These are phyloP conservation scores for Nannochloropsis gaditana DNA, from an alignment of 108 stramenopile genomes.

Conservation along the genomic window DNA sequence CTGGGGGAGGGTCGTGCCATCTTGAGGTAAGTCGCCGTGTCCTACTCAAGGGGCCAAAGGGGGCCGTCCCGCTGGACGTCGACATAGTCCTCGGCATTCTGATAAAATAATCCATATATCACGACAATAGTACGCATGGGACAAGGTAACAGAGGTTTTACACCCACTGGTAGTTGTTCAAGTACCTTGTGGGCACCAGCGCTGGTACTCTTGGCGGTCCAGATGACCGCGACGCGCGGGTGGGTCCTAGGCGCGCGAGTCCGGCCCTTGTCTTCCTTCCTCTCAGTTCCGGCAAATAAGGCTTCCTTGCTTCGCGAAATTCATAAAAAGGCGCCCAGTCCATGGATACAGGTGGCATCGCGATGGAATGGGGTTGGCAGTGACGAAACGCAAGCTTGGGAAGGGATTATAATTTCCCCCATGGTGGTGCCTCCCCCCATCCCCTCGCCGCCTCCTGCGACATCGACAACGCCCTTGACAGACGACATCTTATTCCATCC, in stretches of 20 bases:
- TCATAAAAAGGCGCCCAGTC: no score
- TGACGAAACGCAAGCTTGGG: neutral
- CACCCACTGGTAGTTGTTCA: neutral
- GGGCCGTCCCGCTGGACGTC: no score
- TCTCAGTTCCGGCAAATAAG: neutral
- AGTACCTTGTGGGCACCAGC: neutral
- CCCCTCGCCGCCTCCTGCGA: neutral
- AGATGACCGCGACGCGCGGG: neutral
- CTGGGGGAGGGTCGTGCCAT: no score
- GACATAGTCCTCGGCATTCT: no score
- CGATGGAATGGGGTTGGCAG: neutral
- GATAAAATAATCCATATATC: no score
- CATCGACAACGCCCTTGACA: neutral
- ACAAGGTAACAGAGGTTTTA: neutral
- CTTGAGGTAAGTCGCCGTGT: no score
- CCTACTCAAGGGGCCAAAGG: no score
- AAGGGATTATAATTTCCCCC: neutral
- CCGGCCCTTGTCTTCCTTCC: neutral
- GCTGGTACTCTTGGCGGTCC: neutral
- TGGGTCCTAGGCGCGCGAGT: neutral
- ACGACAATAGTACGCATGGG: neutral
- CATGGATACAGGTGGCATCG: no score
- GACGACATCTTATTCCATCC: constrained; percentile 12
- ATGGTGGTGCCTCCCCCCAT: neutral
- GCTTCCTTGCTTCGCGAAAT: no score